Base-by-base conservation (phyloP, 192 early-diverging fungal species). In the Mortierella antarctica region DNA sequence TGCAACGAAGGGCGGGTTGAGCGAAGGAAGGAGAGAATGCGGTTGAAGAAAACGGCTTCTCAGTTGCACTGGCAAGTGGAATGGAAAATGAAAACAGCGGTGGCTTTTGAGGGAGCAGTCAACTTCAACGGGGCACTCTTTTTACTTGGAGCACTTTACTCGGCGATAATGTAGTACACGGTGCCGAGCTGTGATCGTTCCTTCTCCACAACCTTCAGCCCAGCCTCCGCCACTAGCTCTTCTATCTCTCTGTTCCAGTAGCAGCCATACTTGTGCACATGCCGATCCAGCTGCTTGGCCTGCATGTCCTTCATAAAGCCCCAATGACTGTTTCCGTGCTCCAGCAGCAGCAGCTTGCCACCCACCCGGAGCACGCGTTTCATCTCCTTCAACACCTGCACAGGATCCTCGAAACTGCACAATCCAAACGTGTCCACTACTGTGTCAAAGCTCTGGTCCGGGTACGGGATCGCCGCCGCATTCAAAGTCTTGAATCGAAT, bases 261-360 rank as follows among this genome's bases (percentile, higher is more conserved):
- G 44, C 77, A 80, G 7, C 77, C 77, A 64, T 80, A 80, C 65
- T 80, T 80, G 65, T 80, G 77, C 42, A 80, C 77, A 72, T 80
- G 77, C 31, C 54, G 57, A 44, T 80, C 77, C 41, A 80, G 42
- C 39, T 80, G 56, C 53, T 71, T 71, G 1, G 77, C 77, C 55
- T 80, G 77, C 77, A 80, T 80, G 42, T 80, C 65, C 70, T 80
- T 56, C 77, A 80, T 80, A 11, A 72, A 68, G 6, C 47, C 56
- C 77, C 77, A 80, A 57, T 57, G 40, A 8, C 77, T 80, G 58
- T 80, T 80, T 2, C 77, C 77, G 45, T 80, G 77, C 65, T 80
- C 77, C 54, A 80, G 49, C 44, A 80, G 52, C 47, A 80, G 21
- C 20, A 80, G 20, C n/a, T 53, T 58, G 1, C 77, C 77, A 5